Evolutionary conservation across 108 stramenopile species (phyloP).

Genomic region (Skeletonema grethae): DNA sequence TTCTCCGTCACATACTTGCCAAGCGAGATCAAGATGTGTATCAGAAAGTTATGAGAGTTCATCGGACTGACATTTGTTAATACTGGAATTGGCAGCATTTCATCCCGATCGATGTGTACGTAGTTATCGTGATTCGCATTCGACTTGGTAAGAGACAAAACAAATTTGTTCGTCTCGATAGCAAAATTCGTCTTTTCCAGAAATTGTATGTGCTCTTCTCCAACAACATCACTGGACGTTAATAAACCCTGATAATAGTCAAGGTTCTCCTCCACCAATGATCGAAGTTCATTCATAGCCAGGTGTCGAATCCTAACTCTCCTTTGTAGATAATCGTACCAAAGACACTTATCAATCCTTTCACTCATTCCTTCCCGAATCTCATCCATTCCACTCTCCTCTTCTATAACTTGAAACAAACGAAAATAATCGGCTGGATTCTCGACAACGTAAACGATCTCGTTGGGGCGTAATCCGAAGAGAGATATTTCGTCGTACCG

Average conservation of each 20-base stretch:
- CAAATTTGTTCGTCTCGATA: neutral
- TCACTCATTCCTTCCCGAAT: neutral
- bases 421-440: slow-evolving; percentile 16
- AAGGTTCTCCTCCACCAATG: neutral
- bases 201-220: too few species aligned
- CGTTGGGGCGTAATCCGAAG: slow-evolving; percentile 23
- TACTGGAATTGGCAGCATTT: slow-evolving; percentile 10
- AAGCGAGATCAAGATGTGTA: slow-evolving; percentile 14
- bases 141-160: neutral
- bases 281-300: neutral
- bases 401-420: neutral
- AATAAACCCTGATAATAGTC: neutral
- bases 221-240: neutral
- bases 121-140: neutral
- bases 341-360: neutral
- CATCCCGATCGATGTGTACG: neutral
- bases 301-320: slow-evolving; percentile 1
- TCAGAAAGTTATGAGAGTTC: neutral
- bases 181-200: neutral
- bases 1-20: slow-evolving; percentile 30
- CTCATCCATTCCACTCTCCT: neutral
- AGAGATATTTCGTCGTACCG: slow-evolving; percentile 14
- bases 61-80: slow-evolving; percentile 14
- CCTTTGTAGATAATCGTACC: slow-evolving; percentile 12
- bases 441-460: slow-evolving; percentile 9